phyloP scores from a whole-genome alignment of 768 basidiomycete genomes.

The Leccinum broughii region DNA sequence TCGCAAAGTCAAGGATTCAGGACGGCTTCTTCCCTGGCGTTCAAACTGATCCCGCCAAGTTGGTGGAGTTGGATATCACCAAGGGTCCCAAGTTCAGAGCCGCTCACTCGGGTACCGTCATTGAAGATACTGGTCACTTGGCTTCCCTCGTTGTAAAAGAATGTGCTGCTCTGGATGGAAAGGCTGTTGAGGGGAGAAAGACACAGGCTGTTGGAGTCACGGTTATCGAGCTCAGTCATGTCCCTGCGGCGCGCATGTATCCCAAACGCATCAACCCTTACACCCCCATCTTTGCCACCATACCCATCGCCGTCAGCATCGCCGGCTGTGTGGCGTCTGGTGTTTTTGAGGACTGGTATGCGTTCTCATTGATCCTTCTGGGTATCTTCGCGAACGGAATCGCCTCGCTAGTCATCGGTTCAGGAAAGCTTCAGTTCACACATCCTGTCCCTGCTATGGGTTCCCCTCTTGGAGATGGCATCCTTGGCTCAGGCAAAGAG shows the following conservation, averaged over 20 bases:
- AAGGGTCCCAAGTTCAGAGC: constrained; percentile 36
- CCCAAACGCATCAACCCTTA: constrained; percentile 23
- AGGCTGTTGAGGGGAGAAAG: constrained; percentile 24
- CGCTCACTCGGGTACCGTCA: constrained; percentile 33
- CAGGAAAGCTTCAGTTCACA: constrained; percentile 16
- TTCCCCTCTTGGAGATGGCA: constrained; percentile 31
- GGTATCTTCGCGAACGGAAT: constrained; percentile 35
- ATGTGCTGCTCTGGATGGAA: constrained; percentile 15
- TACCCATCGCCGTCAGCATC: constrained; percentile 33
- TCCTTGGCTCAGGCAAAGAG: constrained; percentile 24
- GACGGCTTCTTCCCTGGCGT: constrained; percentile 37
- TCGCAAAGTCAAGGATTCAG: constrained; percentile 36
- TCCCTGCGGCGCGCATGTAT: constrained; percentile 16
- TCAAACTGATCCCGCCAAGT: constrained; percentile 32
- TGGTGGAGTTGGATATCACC: constrained; percentile 34
- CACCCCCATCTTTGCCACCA: constrained; percentile 28
- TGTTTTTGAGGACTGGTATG: constrained; percentile 34
- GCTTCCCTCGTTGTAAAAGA: constrained; percentile 32
- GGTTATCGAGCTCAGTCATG: constrained; percentile 26
- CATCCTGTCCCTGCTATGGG: constrained; percentile 29
- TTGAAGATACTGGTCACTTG: constrained; percentile 34
- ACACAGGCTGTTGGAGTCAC: constrained; percentile 30
- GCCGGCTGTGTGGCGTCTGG: constrained; percentile 31
- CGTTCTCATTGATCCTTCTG: constrained; percentile 36
- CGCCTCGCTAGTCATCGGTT: constrained; percentile 36